Evolutionary conservation across 495 filamentous ascomycete genomes (phyloP).

Genomic region (Patellaria atrata): DNA sequence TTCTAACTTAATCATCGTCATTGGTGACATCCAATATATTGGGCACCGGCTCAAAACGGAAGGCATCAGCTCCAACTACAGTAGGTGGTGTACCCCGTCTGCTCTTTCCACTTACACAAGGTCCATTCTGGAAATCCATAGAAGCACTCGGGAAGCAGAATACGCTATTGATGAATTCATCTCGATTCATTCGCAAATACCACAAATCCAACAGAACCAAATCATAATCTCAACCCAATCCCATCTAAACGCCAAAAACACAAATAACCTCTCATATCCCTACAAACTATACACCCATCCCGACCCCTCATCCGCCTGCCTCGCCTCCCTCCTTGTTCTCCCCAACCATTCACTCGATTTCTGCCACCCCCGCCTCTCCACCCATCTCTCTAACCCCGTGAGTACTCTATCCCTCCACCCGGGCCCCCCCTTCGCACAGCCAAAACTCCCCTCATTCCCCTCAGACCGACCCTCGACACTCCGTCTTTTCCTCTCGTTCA

Average conservation of each 20-base stretch:
- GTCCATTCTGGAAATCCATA: no score
- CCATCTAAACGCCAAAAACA: no score
- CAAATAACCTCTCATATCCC: background rate
- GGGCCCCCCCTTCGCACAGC: constrained; percentile 8
- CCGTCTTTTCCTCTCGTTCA: constrained; percentile 24
- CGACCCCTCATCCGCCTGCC: constrained; percentile 19
- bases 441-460: constrained; percentile 20
- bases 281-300: constrained; percentile 14
- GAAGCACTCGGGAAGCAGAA: no score
- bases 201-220: no score
- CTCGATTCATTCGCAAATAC: no score
- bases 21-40: no score
- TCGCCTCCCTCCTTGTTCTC: constrained; percentile 6
- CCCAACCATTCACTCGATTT: constrained; percentile 8
- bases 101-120: no score
- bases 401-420: constrained; percentile 5
- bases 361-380: constrained; percentile 1
- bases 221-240: background rate
- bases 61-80: no score
- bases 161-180: no score
- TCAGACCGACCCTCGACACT: constrained; percentile 15
- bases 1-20: no score
- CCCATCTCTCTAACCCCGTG: background rate
- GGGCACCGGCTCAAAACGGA: no score
- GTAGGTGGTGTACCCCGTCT: no score